phyloP scores from a whole-genome alignment of 164 flowering plant genomes.

The Chimonanthus salicifolius region DNA sequence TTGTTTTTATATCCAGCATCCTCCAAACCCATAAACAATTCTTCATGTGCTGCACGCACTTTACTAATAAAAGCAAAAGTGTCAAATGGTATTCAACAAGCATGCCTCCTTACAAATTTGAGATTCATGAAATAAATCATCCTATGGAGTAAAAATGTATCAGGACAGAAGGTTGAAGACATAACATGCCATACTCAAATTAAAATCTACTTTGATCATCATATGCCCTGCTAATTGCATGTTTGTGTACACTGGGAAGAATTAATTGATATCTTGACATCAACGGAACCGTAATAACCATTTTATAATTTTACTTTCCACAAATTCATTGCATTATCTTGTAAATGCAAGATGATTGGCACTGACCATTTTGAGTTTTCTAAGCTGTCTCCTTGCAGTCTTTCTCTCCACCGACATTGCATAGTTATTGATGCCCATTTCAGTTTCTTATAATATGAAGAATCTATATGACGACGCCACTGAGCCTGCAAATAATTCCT shows the following conservation, averaged over 20 bases:
- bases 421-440: conserved; percentile 43
- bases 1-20: no score
- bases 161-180: no score
- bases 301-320: no score
- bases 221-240: background rate
- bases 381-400: conserved; percentile 44
- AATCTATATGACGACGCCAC: conserved; percentile 61
- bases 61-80: no score
- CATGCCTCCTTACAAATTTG: no score
- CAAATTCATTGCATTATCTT: background rate
- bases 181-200: background rate
- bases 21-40: no score
- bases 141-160: no score
- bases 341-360: background rate
- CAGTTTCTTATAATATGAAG: conserved; percentile 49
- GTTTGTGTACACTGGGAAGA: no score
- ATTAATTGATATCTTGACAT: background rate
- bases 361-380: conserved; percentile 51
- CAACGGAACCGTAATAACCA: background rate
- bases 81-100: no score
- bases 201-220: background rate
- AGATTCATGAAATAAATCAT: no score
- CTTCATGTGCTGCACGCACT: no score
- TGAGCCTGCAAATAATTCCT: conserved; percentile 43
- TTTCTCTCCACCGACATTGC: conserved; percentile 69